Percentiles rank a stretch among this genome's conserved stretches.
These are phyloP conservation scores for Diacronema lutheri DNA, from an alignment of 78 protist genomes.

Conservation along the genomic window DNA sequence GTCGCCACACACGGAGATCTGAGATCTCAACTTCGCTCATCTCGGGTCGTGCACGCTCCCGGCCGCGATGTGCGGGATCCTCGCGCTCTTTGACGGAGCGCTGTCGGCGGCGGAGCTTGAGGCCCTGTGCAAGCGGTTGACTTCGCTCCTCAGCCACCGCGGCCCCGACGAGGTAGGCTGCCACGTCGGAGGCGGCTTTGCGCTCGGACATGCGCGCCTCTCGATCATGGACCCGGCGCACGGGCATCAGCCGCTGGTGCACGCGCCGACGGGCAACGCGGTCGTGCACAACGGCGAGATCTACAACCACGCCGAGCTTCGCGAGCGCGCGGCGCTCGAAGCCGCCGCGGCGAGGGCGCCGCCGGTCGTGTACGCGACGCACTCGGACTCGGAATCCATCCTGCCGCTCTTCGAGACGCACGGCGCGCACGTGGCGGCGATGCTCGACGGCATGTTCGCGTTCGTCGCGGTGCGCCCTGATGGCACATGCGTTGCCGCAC, in stretches of 20 bases:
- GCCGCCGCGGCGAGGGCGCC: background rate
- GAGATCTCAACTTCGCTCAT: no score
- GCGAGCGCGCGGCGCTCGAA: background rate
- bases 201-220: background rate
- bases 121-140: background rate
- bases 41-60: background rate
- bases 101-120: background rate
- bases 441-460: conserved; percentile 37
- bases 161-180: background rate
- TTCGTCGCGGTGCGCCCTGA: background rate
- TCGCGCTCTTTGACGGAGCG: background rate
- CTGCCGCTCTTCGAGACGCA: background rate
- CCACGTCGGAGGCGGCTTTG: background rate
- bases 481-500: conserved; percentile 20
- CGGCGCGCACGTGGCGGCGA: background rate
- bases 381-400: background rate
- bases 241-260: background rate
- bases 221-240: background rate
- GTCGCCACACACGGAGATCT: no score
- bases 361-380: background rate
- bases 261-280: background rate
- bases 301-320: conserved; percentile 42
- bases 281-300: conserved; percentile 38
- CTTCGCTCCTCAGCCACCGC: background rate
- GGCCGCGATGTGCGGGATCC: background rate